Evolutionary conservation across 805 yeast genomes (phyloP).

Genomic region (Yarrowia yakushimensis): DNA sequence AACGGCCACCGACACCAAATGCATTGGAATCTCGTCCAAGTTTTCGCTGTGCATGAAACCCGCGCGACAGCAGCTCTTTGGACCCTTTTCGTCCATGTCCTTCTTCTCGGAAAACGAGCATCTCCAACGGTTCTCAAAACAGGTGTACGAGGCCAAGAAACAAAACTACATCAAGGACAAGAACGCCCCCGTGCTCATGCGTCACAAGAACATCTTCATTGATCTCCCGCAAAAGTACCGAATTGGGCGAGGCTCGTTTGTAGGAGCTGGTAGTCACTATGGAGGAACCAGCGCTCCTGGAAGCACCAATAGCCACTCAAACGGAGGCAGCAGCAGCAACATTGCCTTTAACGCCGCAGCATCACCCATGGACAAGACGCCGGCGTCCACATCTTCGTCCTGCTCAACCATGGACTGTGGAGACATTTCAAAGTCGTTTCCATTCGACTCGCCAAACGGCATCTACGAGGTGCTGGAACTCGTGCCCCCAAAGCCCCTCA

Average conservation of each 20-base stretch:
- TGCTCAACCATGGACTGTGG: slow-evolving; percentile 11
- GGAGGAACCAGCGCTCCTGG: slow-evolving; percentile 9
- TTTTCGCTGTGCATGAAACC: slow-evolving; percentile 21
- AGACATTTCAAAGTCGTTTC: slow-evolving; percentile 16
- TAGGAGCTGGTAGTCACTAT: slow-evolving; percentile 5
- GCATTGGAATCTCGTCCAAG: slow-evolving; percentile 18
- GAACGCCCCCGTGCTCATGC: slow-evolving; percentile 12
- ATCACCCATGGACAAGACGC: slow-evolving; percentile 14
- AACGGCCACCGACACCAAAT: slow-evolving; percentile 2
- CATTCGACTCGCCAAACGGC: slow-evolving; percentile 20
- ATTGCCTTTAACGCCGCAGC: not conserved
- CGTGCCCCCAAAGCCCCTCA: slow-evolving; percentile 13
- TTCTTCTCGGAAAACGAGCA: slow-evolving; percentile 24
- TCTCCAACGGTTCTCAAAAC: slow-evolving; percentile 20
- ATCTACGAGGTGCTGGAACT: slow-evolving; percentile 19
- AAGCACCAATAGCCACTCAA: not conserved
- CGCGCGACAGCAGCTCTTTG: slow-evolving; percentile 22
- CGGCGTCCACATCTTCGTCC: slow-evolving; percentile 3
- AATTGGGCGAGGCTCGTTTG: slow-evolving; percentile 7
- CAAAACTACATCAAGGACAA: slow-evolving; percentile 25
- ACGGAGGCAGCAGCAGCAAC: not conserved
- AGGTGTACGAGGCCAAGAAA: slow-evolving; percentile 20
- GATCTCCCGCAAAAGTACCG: slow-evolving; percentile 21
- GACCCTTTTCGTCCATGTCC: slow-evolving; percentile 25
- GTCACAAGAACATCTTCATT: slow-evolving; percentile 10